Base-by-base conservation (phyloP, 202 grass and related monocot genomes). In the Zoysia matrella region DNA sequence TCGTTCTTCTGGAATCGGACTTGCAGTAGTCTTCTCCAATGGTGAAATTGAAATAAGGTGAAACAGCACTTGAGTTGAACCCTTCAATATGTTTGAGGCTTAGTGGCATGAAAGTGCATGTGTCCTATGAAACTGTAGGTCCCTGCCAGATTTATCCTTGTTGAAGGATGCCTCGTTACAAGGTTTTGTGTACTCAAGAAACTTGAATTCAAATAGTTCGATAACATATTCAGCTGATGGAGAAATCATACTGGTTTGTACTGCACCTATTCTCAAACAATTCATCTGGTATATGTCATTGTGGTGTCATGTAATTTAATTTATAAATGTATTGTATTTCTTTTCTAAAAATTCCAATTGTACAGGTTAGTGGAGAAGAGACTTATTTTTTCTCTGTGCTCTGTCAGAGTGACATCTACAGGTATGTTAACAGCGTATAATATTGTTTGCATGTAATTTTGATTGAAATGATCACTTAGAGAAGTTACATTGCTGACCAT, bases 121-220 rank as follows among this genome's bases (percentile, higher is more conserved):
- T 61, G 14, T 55, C 40, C 73, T 71, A 68, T 90, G 68, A 87
- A 87, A 87, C 78, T 95, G 88, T 84, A 95, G 96, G 84, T 94
- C 96, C 12, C 74, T 95, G 62, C 89, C 93, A 81, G 91, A 99
- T 91, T 88, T 99, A 76, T 88, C 89, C 40, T 65, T 95, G 62
- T 79, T 99, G 81, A 95, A 95, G 79, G 85, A 99, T 52, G 43
- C 77, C 62, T 92, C 83, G 78, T 77, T 95, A 73, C 70, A 75
- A 84, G 87, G 92, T 60, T 94, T 95, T 83, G 81, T 70, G 68
- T 73, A 82, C 91, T 88, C 87, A 65, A 87, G 68, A 80, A 84
- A 86, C 62, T 75, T 62, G 82, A 86, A 77, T 88, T 77, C 84
- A 43, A 65, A 15, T 49, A 89, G 65, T 85, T 82, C 78, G 73